A percentile compares a stretch with the other conserved stretches of the same genome.
Evolutionary conservation across 352 stramenopile species (phyloP).

Genomic region (Hyaloperonospora brassicae): DNA sequence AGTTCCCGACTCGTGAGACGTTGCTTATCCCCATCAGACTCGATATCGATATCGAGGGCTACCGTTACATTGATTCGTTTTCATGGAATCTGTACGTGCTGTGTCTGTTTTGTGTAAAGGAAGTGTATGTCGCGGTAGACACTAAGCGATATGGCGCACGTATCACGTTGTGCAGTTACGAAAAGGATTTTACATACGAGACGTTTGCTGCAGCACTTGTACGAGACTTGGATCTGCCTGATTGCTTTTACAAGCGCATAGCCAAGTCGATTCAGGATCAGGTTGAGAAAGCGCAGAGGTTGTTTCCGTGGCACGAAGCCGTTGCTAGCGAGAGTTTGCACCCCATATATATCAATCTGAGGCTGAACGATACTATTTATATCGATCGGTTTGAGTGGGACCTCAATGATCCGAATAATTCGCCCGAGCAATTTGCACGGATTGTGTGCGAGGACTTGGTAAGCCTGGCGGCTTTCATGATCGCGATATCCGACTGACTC

Average conservation of each 20-base stretch:
- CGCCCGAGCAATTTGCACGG: conserved; percentile 58
- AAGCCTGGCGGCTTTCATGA: conserved; percentile 4
- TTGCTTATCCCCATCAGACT: conserved; percentile 63
- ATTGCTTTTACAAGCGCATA: conserved; percentile 67
- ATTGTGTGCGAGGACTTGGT: conserved; percentile 67
- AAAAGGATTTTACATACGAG: conserved; percentile 70
- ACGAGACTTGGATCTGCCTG: conserved; percentile 60
- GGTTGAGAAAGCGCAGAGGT: conserved; percentile 53
- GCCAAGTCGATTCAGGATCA: conserved; percentile 54
- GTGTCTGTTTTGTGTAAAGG: neutral
- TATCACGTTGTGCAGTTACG: conserved; percentile 29
- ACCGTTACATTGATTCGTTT: conserved; percentile 79
- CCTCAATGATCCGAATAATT: conserved; percentile 54
- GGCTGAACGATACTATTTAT: conserved; percentile 73
- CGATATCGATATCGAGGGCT: conserved; percentile 71
- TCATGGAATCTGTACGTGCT: conserved; percentile 57
- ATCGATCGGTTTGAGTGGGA: conserved; percentile 83
- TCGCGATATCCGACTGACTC: neutral
- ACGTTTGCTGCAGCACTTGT: conserved; percentile 63
- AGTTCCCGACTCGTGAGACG: conserved; percentile 45
- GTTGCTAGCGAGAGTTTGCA: conserved; percentile 54
- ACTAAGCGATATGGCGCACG: conserved; percentile 1
- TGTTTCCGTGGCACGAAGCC: conserved; percentile 46
- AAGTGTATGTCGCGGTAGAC: neutral
- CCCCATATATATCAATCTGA: conserved; percentile 76